These are phyloP conservation scores for Ogataea nakhonphanomensis DNA, from an alignment of 805 yeast genomes.

Conservation along the genomic window DNA sequence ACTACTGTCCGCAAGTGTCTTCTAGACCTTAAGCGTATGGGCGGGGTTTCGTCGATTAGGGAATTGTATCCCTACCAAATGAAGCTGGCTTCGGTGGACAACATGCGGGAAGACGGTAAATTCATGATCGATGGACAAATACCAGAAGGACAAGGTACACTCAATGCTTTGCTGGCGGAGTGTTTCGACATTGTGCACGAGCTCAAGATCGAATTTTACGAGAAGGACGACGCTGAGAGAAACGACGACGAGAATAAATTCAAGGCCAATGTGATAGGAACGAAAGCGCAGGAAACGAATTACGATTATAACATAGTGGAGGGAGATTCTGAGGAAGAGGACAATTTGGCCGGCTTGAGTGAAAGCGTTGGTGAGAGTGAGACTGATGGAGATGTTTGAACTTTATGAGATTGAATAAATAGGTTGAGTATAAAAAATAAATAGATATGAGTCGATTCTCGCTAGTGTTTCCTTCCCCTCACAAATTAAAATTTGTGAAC, in stretches of 20 bases:
- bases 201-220: constrained; percentile 79
- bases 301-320: constrained; percentile 36
- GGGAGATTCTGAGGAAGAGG: constrained; percentile 28
- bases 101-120: constrained; percentile 84
- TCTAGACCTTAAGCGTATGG: constrained; percentile 85
- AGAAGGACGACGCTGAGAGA: constrained; percentile 40
- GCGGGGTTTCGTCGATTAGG: constrained; percentile 82
- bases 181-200: constrained; percentile 94
- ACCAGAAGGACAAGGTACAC: constrained; percentile 98
- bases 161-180: constrained; percentile 85
- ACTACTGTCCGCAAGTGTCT: constrained; percentile 88
- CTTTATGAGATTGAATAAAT: constrained; percentile 5
- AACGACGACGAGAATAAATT: constrained; percentile 30
- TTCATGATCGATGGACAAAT: constrained; percentile 83
- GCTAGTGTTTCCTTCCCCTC: background rate
- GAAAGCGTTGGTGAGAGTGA: constrained; percentile 33
- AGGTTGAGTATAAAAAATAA: constrained; percentile 1
- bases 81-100: constrained; percentile 87
- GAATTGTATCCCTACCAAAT: constrained; percentile 95
- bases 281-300: constrained; percentile 33
- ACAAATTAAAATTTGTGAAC: constrained; percentile 21
- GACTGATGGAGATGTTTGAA: constrained; percentile 6
- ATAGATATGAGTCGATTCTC: background rate
- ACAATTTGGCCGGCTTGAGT: constrained; percentile 30
- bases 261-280: constrained; percentile 36